Evolutionary conservation across 2,329 filamentous ascomycete genomes (phyloP), one percentile per base, ranked within the genome.

Genomic region (Neopestalotiopsis clavispora): DNA sequence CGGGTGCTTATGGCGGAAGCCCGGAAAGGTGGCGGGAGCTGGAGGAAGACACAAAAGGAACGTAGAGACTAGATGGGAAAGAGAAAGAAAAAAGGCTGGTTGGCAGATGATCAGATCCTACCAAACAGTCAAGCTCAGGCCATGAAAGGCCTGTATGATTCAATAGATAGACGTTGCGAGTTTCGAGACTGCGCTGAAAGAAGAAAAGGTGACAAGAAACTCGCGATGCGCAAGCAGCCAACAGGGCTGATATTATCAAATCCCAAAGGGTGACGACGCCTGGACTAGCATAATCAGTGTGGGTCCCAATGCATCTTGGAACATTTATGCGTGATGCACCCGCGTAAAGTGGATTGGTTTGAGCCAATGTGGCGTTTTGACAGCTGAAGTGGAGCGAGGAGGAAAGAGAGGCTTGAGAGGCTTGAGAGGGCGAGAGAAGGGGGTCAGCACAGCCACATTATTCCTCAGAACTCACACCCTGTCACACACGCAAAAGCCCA

Each of bases 91-190:
- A 52, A 20, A 10, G 20, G 9, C 17, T 9, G 20, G 9, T 20
- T 52, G 42, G 65, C 67, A 67, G 69, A 66, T 61, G 56, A 67
- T 67, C 65, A 67, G 45, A 38, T 67, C 58, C 30, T 65, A 68
- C 63, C 65, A 52, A 17, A n/a, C 45, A 10, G n/a, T 52, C 10
- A 12, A 9, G 7, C 10, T 20, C 52, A 58, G 61, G 34, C 45
- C 28, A 45, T 58, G 59, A 59, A 67, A 38, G 40, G 32, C 30
- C 34, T 10, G 20, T 67, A n/a, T 34, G 6, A 14, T 4, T 23
- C 28, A 17, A 28, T 34, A 14, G 32, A 12, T 42, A 20, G 23
- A 42, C 3, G 28, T 20, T 38, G 52, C 45, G 6, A 52, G 45
- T 52, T 17, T 23, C n/a, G 45, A 34, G 23, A 28, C 4, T 59